A percentile compares a stretch with the other conserved stretches of the same genome.
Evolutionary conservation across 2,329 filamentous ascomycete species (phyloP).

Genomic region (Phoma sp.): DNA sequence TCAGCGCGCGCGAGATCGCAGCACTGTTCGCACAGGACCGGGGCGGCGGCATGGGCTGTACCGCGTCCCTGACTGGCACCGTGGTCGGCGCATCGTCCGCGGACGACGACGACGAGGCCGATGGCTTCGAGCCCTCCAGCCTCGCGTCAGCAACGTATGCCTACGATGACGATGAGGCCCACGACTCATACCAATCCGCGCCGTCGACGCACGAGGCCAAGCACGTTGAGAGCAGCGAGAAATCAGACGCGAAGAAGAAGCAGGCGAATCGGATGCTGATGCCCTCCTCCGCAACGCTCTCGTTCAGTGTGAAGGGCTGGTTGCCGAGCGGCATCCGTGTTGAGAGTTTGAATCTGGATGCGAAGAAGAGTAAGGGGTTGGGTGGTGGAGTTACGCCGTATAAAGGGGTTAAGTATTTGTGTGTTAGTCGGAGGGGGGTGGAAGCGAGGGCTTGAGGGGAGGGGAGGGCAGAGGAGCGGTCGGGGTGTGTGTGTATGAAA

Average conservation of each 20-base stretch:
- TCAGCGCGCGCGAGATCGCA: constrained; percentile 77
- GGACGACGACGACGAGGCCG: constrained; percentile 53
- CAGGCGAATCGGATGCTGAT: constrained; percentile 63
- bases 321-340: constrained; percentile 68
- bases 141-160: constrained; percentile 36
- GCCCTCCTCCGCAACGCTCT: constrained; percentile 54
- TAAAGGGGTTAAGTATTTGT: constrained; percentile 98
- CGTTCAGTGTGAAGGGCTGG: constrained; percentile 66
- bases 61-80: constrained; percentile 78
- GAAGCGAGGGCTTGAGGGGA: constrained; percentile 33
- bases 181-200: constrained; percentile 4
- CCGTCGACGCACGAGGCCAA: background rate
- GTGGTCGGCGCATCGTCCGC: constrained; percentile 64
- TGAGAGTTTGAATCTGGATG: constrained; percentile 66
- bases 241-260: constrained; percentile 58
- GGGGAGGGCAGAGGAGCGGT: no score
- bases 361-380: constrained; percentile 82
- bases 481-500: no score
- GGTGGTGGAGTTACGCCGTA: constrained; percentile 91
- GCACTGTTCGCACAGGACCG: constrained; percentile 44
- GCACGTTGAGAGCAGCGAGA: background rate
- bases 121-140: constrained; percentile 39
- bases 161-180: constrained; percentile 39
- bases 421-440: constrained; percentile 65
- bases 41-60: constrained; percentile 62